phyloP scores from a whole-genome alignment of 129 eudicot genomes.

The Pittosporum tobira region DNA sequence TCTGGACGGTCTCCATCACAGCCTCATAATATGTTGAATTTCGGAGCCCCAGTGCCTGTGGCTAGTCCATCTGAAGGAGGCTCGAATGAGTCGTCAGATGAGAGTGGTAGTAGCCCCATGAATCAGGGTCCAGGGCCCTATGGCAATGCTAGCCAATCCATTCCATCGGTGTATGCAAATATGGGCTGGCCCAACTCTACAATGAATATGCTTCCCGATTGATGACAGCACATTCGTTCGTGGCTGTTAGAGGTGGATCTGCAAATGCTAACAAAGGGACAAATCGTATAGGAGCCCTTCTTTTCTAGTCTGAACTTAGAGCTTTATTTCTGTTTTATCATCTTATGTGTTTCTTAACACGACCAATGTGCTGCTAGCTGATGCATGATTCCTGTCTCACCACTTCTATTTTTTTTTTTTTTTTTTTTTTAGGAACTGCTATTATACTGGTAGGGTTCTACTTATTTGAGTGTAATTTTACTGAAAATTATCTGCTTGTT shows the following conservation, averaged over 20 bases:
- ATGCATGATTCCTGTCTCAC: slow-evolving; percentile 2
- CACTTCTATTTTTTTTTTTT: too few relatives aligned
- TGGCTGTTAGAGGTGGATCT: slow-evolving; percentile 9
- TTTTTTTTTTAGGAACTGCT: too few relatives aligned
- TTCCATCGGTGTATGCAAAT: slow-evolving; percentile 24
- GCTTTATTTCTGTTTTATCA: background rate
- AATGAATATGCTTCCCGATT: slow-evolving; percentile 53
- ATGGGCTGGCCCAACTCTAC: slow-evolving; percentile 64
- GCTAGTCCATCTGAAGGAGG: slow-evolving; percentile 21
- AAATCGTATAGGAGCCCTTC: slow-evolving; percentile 9
- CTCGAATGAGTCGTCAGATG: slow-evolving; percentile 30
- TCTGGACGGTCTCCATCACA: slow-evolving; percentile 15
- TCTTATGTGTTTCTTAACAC: background rate
- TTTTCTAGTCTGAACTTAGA: background rate
- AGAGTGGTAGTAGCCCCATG: slow-evolving; percentile 19
- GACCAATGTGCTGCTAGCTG: slow-evolving; percentile 4
- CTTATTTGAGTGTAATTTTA: too few relatives aligned
- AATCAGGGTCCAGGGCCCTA: slow-evolving; percentile 16
- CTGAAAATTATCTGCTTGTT: too few relatives aligned
- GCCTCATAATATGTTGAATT: slow-evolving; percentile 22
- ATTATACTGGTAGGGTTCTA: too few relatives aligned
- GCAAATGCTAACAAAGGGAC: slow-evolving; percentile 19
- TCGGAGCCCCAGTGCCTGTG: slow-evolving; percentile 16
- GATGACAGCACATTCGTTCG: slow-evolving; percentile 12
- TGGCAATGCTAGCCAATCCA: slow-evolving; percentile 13